Base-by-base conservation (phyloP, 2,329 filamentous ascomycete genomes). In the Pyricularia pennisetigena region DNA sequence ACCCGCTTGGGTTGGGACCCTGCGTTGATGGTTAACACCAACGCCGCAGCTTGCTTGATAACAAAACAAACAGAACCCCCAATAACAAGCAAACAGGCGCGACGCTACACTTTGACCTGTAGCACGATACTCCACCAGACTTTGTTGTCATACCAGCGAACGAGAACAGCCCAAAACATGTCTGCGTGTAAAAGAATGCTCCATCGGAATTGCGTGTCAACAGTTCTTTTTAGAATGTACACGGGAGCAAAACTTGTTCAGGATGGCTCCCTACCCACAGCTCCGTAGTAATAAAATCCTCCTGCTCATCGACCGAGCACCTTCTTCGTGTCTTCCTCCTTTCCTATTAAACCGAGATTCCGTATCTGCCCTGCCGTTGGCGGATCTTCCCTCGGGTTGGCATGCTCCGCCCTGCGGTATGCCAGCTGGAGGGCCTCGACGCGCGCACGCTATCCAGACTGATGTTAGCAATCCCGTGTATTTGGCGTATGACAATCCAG, bases 301-400 rank as follows among this genome's bases (percentile, higher is more conserved):
- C 9, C 10, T 35, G 65, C 49, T 66, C 67, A 71, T 71, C 69
- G 61, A 20, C 79, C 80, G 66, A 86, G 73, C 69, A 87, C 83
- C 76, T 85, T 84, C 76, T 89, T 87, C 68, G 89, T 87, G 73
- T 95, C 91, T 74, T 96, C 91, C 73, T 95, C 90, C 79, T 93
- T 93, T 75, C 90, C 89, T 74, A 98, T 76, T 72, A 97, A 79
- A 63, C 94, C 94, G 71, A 98, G 79, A 78, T 90, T 93, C 79
- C 93, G 86, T 84, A 98, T 96, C 82, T 95, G 88, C 70, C 91
- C 92, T 5, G 91, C 91, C 71, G 87, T 93, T 70, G 93, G 93
- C 69, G 88, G 90, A 75, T 92, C 89, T 77, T 95, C 92, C 81
- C 92, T 87, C 71, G 90, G 86, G 74, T 90, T 88, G 73, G 90